Conservation (phyloP, 768 basidiomycete species). For the Mycena galopus region DNA sequence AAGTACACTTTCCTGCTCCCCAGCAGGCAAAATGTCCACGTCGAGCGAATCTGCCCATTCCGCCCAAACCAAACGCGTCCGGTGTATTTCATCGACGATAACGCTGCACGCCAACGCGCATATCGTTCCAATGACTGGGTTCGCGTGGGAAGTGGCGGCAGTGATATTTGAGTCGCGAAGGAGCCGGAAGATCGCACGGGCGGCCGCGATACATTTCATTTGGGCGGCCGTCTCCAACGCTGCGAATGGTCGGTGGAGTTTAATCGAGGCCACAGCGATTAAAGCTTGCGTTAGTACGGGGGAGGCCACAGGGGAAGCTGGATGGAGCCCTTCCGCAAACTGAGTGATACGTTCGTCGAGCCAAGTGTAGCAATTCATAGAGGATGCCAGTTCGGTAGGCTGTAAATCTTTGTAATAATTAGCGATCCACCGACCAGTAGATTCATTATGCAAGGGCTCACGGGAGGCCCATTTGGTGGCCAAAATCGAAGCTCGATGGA, state of each 20-base stretch:
- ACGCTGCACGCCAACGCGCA: neutral
- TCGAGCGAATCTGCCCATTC: neutral
- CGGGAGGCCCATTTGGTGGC: neutral
- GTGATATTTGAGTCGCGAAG: neutral
- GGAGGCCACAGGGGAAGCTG: neutral
- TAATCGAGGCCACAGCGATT: neutral
- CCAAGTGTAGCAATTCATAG: constrained; percentile 3
- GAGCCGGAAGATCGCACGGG: neutral
- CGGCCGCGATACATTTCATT: neutral
- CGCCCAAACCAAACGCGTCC: neutral
- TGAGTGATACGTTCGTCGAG: neutral
- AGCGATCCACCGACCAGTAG: neutral
- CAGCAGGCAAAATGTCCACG: neutral
- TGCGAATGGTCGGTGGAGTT: neutral
- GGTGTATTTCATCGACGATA: neutral
- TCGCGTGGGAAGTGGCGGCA: neutral
- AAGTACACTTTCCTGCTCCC: neutral
- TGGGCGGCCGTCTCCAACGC: neutral
- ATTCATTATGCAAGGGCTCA: neutral
- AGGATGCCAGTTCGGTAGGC: neutral
- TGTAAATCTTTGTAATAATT: constrained; percentile 2
- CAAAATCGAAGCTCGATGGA: neutral
- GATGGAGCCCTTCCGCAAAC: neutral
- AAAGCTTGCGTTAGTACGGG: neutral
- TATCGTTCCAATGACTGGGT: neutral